These are phyloP conservation scores for Candida takata DNA, from an alignment of 805 yeast species.

Conservation along the genomic window DNA sequence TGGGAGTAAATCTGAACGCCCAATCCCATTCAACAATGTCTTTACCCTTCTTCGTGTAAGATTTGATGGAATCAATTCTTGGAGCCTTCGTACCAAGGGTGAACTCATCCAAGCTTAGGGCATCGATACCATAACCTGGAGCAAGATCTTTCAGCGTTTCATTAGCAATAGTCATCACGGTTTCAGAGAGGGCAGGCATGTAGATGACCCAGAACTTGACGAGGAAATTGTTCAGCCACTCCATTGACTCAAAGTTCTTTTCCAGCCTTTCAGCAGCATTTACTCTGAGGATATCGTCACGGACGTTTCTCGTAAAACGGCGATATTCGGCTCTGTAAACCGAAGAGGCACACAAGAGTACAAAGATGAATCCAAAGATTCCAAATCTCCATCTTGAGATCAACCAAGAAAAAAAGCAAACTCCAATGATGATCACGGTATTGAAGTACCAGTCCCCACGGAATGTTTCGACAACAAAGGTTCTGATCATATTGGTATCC, in stretches of 20 bases:
- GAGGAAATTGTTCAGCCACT: constrained; percentile 72
- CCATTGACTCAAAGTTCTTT: constrained; percentile 62
- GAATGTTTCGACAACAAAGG: constrained; percentile 61
- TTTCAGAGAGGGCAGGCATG: constrained; percentile 78
- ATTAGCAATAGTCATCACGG: constrained; percentile 65
- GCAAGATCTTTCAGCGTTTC: constrained; percentile 61
- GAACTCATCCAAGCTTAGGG: constrained; percentile 64
- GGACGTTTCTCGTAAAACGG: constrained; percentile 63
- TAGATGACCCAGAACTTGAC: constrained; percentile 83
- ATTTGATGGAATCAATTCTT: constrained; percentile 59
- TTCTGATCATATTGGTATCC: constrained; percentile 37
- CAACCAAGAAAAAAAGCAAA: constrained; percentile 67
- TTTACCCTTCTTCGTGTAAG: constrained; percentile 62
- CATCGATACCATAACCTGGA: constrained; percentile 80
- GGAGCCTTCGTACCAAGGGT: constrained; percentile 81
- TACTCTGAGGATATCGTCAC: constrained; percentile 69
- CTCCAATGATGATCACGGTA: constrained; percentile 54
- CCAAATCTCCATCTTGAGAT: constrained; percentile 60
- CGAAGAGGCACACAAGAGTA: constrained; percentile 54
- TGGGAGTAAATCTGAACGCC: constrained; percentile 76
- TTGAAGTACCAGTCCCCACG: constrained; percentile 71
- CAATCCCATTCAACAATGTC: constrained; percentile 77
- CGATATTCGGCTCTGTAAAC: constrained; percentile 69
- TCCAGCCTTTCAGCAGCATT: constrained; percentile 59
- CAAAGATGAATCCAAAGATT: constrained; percentile 52